Base-by-base conservation (phyloP, 768 basidiomycete genomes). In the Rhodotorula babjevae region DNA sequence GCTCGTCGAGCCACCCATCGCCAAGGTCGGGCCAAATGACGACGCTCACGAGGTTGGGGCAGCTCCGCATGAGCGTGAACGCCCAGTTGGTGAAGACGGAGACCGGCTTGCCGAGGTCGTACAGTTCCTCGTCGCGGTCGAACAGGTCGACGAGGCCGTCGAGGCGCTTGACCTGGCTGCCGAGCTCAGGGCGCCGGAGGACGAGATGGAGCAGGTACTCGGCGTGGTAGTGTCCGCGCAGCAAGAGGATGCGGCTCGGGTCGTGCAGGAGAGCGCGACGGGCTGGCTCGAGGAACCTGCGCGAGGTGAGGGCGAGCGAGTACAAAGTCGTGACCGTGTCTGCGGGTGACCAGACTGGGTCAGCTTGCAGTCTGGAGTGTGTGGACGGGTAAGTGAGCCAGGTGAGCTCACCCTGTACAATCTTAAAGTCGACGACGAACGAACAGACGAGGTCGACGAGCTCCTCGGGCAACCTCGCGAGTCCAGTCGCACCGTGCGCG, bases 161-260 rank as follows among this genome's bases (percentile, higher is more conserved):
- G 56, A 57, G 56, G 15, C 33, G 56, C 56, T 33, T 36, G 56
- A 57, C 23, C 18, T 55, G 10, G 3, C 9, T 1, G 33, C 56
- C 33, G 6, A 23, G 56, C 56, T 10, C 56, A 33, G 56, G 31
- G 1, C 23, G 16, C 31, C 10, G 12, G 33, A 57, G 16, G 9
- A 33, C 3, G 11, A 15, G 33, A 27, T 29, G 9, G 14, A 29
- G 53, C 2, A 55, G n/a, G 8, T 33, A 31, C 9, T 15, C n/a
- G 12, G 5, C 1, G 8, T 11, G 11, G 3, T 0, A 6, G 31
- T 21, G 19, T 5, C 31, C 1, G 36, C 36, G 36, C 11, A 1
- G 25, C 33, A 18, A 33, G 21, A 36, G 23, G 56, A 57, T 33
- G 16, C 33, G 56, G 23, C 14, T 33, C 56, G 56, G 56, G 56